Evolutionary conservation across 192 early-diverging fungal species (phyloP), one percentile per base, ranked within the genome.

Genomic region (Chytriomyces confervae): DNA sequence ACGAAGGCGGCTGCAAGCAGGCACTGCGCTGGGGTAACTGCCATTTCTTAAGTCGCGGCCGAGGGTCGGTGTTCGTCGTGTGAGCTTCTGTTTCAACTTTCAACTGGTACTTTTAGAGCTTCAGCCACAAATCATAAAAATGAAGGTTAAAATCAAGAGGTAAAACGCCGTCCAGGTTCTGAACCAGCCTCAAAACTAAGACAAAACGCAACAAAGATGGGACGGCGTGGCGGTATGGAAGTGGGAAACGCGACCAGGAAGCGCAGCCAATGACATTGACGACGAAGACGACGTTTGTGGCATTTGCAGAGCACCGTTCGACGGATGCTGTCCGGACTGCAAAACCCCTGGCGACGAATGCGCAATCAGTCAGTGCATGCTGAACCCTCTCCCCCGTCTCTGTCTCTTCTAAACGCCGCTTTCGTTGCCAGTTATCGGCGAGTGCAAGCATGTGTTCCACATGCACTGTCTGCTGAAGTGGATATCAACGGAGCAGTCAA

Each of bases 401-500:
- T 71, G 68, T n/a, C 7, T 48, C 70, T 7, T 49, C 20, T 60
- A 11, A 75, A 13, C 27, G 5, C 29, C 29, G 29, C 29, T 36
- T 36, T 36, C n/a, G 43, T 20, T 48, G 11, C 29, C 72, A 92
- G 92, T 96, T 44, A 94, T 92, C 92, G 96, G 96, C 72, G 89
- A 95, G 68, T 98, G 96, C 85, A 88, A 84, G 36, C 96, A 98
- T 76, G 91, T 91, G 6, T 98, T 98, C 81, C 96, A 98, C 81
- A 89, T 97, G 89, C 96, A 98, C 81, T 98, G 96, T 27, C 36
- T 20, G 63, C 27, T 20, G 10, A 65, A 71, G 36, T 81, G 80
- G 80, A 78, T 81, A 27, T 79, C 86, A 24, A 85, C 90, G 16
- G 91, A 94, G 44, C 84, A 81, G 18, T 93, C 91, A 65, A 88